A percentile compares a stretch with the other conserved stretches of the same genome.
Conservation (phyloP, 2,329 filamentous ascomycete genomes). For the Lasiodiplodia hormozganensis region DNA sequence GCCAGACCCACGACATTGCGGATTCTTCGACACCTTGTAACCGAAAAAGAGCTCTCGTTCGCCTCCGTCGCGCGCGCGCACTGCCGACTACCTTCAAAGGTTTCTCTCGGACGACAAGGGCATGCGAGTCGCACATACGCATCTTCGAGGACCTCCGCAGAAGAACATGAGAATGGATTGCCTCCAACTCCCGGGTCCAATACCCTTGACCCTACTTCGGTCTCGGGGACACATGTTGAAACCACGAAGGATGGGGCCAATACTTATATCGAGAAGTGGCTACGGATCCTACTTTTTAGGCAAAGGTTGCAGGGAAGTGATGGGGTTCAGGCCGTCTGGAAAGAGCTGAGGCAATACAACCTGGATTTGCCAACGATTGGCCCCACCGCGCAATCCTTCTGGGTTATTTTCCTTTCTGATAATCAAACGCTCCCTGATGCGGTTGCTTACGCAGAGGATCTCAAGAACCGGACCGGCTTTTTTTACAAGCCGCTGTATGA, state of each 20-base stretch:
- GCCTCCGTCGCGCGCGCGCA: neutral
- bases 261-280: neutral
- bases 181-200: neutral
- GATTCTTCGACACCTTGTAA: constrained; percentile 41
- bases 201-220: neutral
- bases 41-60: constrained; percentile 10
- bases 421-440: constrained; percentile 45
- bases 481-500: constrained; percentile 51
- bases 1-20: constrained; percentile 52
- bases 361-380: constrained; percentile 51
- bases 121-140: neutral
- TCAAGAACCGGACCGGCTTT: constrained; percentile 48
- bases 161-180: neutral
- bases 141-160: neutral
- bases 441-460: constrained; percentile 48
- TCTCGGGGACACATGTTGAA: neutral
- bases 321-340: constrained; percentile 44
- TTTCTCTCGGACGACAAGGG: neutral
- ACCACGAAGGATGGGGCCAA: neutral
- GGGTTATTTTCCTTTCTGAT: constrained; percentile 53
- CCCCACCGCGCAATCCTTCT: constrained; percentile 51
- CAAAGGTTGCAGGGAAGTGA: constrained; percentile 13
- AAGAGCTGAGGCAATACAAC: constrained; percentile 44
- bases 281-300: neutral
- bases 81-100: neutral